A percentile compares a stretch with the other conserved stretches of the same genome.
These are phyloP conservation scores for Aspergillus sp. DNA, from an alignment of 2,329 filamentous ascomycete species.

Conservation along the genomic window DNA sequence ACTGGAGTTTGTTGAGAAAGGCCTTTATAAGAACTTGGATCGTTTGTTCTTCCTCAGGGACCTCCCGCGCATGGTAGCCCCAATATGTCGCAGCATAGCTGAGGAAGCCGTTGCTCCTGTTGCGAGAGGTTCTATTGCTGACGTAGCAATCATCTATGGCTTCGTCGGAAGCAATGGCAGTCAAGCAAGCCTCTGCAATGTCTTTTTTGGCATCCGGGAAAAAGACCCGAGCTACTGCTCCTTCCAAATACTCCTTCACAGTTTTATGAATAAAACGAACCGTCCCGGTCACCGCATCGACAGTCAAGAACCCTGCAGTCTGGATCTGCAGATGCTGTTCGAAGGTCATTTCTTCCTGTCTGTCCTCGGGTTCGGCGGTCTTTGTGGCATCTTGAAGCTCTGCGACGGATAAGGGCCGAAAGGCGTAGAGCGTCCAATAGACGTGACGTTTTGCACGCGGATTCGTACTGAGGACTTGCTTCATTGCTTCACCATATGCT, in stretches of 20 bases:
- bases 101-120: constrained; percentile 8
- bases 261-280: constrained; percentile 24
- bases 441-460: constrained; percentile 14
- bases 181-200: constrained; percentile 23
- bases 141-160: constrained; percentile 25
- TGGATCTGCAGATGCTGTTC: constrained; percentile 12
- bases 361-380: constrained; percentile 1
- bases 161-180: constrained; percentile 20
- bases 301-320: constrained; percentile 17
- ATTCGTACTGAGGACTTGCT: constrained; percentile 17
- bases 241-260: constrained; percentile 22
- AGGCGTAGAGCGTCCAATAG: constrained; percentile 22
- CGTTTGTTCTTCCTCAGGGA: constrained; percentile 22
- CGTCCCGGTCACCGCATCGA: constrained; percentile 17
- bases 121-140: constrained; percentile 6
- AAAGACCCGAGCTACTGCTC: constrained; percentile 20
- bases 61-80: constrained; percentile 22
- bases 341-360: constrained; percentile 6
- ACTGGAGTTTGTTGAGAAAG: constrained; percentile 27
- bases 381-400: constrained; percentile 16
- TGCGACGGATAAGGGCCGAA: constrained; percentile 16
- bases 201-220: constrained; percentile 21
- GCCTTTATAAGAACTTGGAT: constrained; percentile 23
- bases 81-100: constrained; percentile 23
- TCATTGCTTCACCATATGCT: constrained; percentile 25